phyloP scores from a whole-genome alignment of 2,329 filamentous ascomycete genomes.

The Cordyceps militaris region DNA sequence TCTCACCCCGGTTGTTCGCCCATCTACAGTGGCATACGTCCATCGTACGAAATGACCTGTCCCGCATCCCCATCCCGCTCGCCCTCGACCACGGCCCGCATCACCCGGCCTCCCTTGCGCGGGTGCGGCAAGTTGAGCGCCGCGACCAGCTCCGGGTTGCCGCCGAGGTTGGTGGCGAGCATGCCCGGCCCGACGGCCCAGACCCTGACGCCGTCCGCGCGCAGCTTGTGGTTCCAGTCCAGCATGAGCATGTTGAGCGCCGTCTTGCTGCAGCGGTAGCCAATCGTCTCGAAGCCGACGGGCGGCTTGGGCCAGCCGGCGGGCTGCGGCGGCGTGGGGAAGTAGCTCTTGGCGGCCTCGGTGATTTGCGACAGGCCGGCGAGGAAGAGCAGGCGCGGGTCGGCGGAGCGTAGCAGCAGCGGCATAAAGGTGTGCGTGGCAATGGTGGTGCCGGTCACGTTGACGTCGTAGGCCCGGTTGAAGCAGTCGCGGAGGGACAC shows the following conservation, averaged over 20 bases:
- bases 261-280: conserved; percentile 16
- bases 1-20: too few relatives aligned
- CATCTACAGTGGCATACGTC: conserved; percentile 18
- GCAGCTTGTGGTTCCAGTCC: conserved; percentile 32
- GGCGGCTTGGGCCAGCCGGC: conserved; percentile 44
- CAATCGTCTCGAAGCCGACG: conserved; percentile 6
- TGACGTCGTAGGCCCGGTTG: conserved; percentile 38
- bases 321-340: conserved; percentile 20
- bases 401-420: conserved; percentile 31
- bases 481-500: conserved; percentile 31
- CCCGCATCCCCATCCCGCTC: conserved; percentile 29
- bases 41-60: conserved; percentile 20
- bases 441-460: conserved; percentile 37
- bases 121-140: conserved; percentile 25
- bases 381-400: conserved; percentile 40
- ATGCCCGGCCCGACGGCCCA: conserved; percentile 37
- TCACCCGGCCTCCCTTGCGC: conserved; percentile 26
- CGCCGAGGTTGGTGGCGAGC: conserved; percentile 36
- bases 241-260: conserved; percentile 17
- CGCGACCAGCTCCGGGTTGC: conserved; percentile 20
- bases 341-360: conserved; percentile 22
- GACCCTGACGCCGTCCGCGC: conserved; percentile 41
- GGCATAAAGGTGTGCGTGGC: conserved; percentile 31
- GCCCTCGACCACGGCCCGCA: conserved; percentile 30
- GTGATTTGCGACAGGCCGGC: conserved; percentile 33